Evolutionary conservation across 2,329 filamentous ascomycete genomes (phyloP).

Genomic region (Colletotrichum sp.): DNA sequence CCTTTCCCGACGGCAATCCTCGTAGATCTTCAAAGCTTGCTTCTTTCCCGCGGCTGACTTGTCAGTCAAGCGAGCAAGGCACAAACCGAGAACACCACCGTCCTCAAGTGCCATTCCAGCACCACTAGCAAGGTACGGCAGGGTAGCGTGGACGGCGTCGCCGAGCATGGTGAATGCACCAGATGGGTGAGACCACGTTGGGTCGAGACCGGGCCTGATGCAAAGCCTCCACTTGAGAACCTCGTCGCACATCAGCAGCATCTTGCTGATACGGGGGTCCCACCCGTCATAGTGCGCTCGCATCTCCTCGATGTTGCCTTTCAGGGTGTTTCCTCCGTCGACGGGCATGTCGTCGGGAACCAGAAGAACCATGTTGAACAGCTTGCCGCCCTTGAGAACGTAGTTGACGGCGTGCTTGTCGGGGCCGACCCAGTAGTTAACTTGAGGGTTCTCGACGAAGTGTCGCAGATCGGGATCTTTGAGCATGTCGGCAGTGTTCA

Average conservation of each 20-base stretch:
- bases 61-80: conserved; percentile 50
- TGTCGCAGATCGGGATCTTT: conserved; percentile 25
- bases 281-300: conserved; percentile 56
- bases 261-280: conserved; percentile 62
- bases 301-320: conserved; percentile 55
- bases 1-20: conserved; percentile 60
- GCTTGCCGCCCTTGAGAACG: conserved; percentile 27
- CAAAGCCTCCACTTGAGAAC: conserved; percentile 67
- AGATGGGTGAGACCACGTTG: conserved; percentile 58
- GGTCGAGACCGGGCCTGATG: conserved; percentile 56
- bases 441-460: conserved; percentile 26
- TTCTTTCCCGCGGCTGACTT: conserved; percentile 38
- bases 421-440: conserved; percentile 31
- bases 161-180: conserved; percentile 65
- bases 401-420: conserved; percentile 32
- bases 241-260: conserved; percentile 60
- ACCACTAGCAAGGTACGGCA: conserved; percentile 63
- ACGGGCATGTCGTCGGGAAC: conserved; percentile 48
- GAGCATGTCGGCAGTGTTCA: conserved; percentile 26
- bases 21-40: conserved; percentile 51
- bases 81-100: conserved; percentile 60
- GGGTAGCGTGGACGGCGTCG: conserved; percentile 67
- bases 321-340: conserved; percentile 32
- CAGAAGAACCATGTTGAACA: conserved; percentile 38
- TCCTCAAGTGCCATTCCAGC: conserved; percentile 68